Evolutionary conservation across 768 basidiomycete genomes (phyloP).

Genomic region (Termitomyces sp.): DNA sequence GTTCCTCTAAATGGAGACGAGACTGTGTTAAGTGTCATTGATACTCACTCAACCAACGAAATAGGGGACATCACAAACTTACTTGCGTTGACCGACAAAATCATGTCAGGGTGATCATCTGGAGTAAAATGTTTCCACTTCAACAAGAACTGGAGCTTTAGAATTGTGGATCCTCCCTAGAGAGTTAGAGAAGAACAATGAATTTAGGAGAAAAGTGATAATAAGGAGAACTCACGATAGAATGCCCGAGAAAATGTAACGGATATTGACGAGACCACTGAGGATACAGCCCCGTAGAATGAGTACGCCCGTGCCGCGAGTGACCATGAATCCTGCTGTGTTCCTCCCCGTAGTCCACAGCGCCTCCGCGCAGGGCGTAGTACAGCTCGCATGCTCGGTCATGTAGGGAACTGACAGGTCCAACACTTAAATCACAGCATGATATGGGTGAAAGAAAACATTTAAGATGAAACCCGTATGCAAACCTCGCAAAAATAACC

Average conservation of each 20-base stretch:
- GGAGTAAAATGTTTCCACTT: neutral
- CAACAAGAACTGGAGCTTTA: neutral
- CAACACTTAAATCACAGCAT: neutral
- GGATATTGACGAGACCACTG: constrained; percentile 2
- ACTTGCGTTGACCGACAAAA: neutral
- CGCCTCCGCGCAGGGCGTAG: constrained; percentile 1
- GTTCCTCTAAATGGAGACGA: constrained; percentile 4
- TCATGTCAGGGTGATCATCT: constrained; percentile 5
- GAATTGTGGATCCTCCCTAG: neutral
- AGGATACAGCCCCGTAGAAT: neutral
- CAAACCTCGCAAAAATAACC: constrained; percentile 8
- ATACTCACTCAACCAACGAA: neutral
- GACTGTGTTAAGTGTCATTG: neutral
- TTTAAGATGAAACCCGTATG: neutral
- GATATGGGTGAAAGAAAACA: neutral
- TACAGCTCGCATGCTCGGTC: constrained; percentile 3
- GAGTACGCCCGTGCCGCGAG: neutral
- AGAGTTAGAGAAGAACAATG: neutral
- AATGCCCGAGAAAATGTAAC: constrained; percentile 1
- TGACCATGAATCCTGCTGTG: constrained; percentile 1
- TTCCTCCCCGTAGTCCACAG: neutral
- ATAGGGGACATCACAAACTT: neutral
- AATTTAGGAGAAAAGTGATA: neutral
- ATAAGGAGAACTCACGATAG: neutral
- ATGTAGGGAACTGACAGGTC: constrained; percentile 1